phyloP scores from a whole-genome alignment of 495 filamentous ascomycete genomes.

The Cudoniella acicularis region DNA sequence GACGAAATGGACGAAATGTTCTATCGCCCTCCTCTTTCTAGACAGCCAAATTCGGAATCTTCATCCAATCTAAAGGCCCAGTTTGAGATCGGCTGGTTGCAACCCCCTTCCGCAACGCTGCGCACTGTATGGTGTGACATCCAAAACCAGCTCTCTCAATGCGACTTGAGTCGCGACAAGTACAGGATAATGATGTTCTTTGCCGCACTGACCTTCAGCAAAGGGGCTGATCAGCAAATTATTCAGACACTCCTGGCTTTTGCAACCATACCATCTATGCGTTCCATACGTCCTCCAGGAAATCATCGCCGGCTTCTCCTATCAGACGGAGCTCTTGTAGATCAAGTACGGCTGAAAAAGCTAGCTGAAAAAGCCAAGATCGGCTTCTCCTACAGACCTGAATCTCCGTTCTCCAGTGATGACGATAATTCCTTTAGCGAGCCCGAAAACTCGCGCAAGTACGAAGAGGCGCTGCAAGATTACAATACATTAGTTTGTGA shows the following conservation, averaged over 20 bases:
- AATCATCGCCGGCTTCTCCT: slow-evolving; percentile 8
- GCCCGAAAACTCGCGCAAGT: too few relatives aligned
- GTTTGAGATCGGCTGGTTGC: slow-evolving; percentile 22
- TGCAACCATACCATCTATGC: slow-evolving; percentile 25
- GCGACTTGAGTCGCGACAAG: slow-evolving; percentile 18
- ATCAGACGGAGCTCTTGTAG: too few relatives aligned
- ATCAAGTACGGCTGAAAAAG: too few relatives aligned
- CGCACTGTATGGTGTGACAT: slow-evolving; percentile 32
- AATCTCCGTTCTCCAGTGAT: too few relatives aligned
- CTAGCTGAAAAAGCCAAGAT: too few relatives aligned
- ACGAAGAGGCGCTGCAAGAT: too few relatives aligned
- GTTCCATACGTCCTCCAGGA: slow-evolving; percentile 11
- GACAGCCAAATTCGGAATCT: too few relatives aligned
- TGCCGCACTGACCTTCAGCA: slow-evolving; percentile 34
- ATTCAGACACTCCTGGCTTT: slow-evolving; percentile 38
- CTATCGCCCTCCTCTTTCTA: too few relatives aligned
- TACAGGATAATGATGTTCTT: slow-evolving; percentile 46
- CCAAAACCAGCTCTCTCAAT: slow-evolving; percentile 29
- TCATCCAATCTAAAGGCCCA: slow-evolving; percentile 2
- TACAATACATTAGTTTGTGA: slow-evolving; percentile 4
- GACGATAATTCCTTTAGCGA: too few relatives aligned
- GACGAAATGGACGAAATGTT: too few relatives aligned
- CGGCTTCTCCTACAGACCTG: slow-evolving; percentile 5
- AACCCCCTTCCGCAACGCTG: slow-evolving; percentile 14
- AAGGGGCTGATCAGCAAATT: slow-evolving; percentile 27